Conservation (phyloP, 1,284 basidiomycete genomes). For the Sanghuangporus weigelae region DNA sequence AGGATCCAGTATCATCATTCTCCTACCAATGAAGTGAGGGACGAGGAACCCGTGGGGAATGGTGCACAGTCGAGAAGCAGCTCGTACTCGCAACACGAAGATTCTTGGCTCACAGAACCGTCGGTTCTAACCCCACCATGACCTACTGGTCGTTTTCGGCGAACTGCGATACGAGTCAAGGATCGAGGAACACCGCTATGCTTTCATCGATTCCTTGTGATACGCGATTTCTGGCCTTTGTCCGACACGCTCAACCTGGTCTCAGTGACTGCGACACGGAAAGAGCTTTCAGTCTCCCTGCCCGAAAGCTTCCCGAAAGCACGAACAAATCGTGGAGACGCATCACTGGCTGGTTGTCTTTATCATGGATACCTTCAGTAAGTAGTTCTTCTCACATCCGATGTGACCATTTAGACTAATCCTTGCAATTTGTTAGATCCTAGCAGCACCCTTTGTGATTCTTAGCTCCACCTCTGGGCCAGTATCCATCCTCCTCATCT, state of each 20-base stretch:
- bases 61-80: slow-evolving; percentile 6
- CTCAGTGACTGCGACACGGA: slow-evolving; percentile 44
- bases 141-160: slow-evolving; percentile 65
- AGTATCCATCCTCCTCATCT: slow-evolving; percentile 44
- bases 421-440: slow-evolving; percentile 32
- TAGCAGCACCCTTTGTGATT: slow-evolving; percentile 57
- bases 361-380: slow-evolving; percentile 64
- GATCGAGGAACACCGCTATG: no score
- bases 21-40: slow-evolving; percentile 39
- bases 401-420: slow-evolving; percentile 1
- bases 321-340: background rate
- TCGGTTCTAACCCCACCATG: slow-evolving; percentile 49
- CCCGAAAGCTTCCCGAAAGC: slow-evolving; percentile 25
- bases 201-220: slow-evolving; percentile 44
- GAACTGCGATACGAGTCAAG: slow-evolving; percentile 25
- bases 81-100: slow-evolving; percentile 36
- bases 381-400: slow-evolving; percentile 10
- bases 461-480: slow-evolving; percentile 34
- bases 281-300: slow-evolving; percentile 37
- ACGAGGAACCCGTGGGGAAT: slow-evolving; percentile 26
- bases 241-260: slow-evolving; percentile 42
- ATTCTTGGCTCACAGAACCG: slow-evolving; percentile 64
- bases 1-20: slow-evolving; percentile 54
- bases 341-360: slow-evolving; percentile 40
- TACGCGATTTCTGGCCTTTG: slow-evolving; percentile 58